A percentile compares a stretch with the other conserved stretches of the same genome.
Conservation (phyloP, 768 basidiomycete genomes). For the Filobasidium floriforme region DNA sequence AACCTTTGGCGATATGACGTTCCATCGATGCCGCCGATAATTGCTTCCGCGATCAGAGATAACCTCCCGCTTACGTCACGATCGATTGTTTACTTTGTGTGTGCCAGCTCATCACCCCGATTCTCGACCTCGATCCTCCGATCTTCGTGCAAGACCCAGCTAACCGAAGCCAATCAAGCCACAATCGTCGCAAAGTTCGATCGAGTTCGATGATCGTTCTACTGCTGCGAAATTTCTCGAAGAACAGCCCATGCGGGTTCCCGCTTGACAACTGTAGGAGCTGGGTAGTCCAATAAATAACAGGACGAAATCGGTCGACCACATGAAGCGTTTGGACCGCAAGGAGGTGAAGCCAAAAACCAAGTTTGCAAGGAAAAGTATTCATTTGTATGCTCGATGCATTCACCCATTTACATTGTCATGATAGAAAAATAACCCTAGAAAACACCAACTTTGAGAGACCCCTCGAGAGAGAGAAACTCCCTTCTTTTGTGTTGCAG, state of each 20-base stretch:
- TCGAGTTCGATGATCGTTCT: too few relatives aligned
- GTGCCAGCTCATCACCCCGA: not conserved
- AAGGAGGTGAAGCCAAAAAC: not conserved
- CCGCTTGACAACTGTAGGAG: too few relatives aligned
- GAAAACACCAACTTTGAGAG: too few relatives aligned
- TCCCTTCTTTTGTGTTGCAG: not conserved
- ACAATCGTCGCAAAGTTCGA: not conserved
- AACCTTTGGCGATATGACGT: too few relatives aligned
- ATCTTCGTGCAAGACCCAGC: not conserved
- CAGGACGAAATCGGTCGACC: too few relatives aligned
- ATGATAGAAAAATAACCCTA: not conserved
- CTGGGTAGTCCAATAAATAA: too few relatives aligned
- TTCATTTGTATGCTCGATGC: not conserved
- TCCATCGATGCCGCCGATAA: not conserved
- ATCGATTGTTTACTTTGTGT: not conserved
- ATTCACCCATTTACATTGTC: slow-evolving; percentile 2
- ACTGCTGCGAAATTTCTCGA: too few relatives aligned
- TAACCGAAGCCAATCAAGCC: not conserved
- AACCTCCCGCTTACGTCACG: not conserved
- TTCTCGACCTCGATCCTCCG: not conserved
- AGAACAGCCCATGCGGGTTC: too few relatives aligned
- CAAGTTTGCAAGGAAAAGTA: not conserved
- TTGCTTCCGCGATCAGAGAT: not conserved
- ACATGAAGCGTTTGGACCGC: too few relatives aligned
- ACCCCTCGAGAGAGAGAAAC: not conserved